Evolutionary conservation across 352 stramenopile species (phyloP), one percentile per base, ranked within the genome.

Genomic region (Phytophthora fragariae): DNA sequence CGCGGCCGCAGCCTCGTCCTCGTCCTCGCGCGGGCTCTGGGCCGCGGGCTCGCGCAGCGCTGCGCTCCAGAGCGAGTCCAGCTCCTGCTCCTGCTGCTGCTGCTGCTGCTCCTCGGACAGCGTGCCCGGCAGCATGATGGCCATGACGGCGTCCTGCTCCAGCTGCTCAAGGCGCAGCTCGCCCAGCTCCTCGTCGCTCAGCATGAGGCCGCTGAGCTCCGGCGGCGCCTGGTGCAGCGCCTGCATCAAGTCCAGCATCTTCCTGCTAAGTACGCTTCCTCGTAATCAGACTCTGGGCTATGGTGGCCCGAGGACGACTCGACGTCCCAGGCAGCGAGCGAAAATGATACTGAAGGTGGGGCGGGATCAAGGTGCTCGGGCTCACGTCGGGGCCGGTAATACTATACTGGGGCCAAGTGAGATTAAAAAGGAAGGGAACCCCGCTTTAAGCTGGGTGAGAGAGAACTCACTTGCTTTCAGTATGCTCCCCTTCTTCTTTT

Each of bases 181-280:
- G 52, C 64, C 69, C 44, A 81, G 69, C 31, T 71, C 66, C 35
- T 71, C 70, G 62, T 81, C 70, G 47, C 60, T 71, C 39, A 81
- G 59, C 62, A 77, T 65, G 47, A 81, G 57, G 1, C 70, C 53
- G 53, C 65, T 56, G 11, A 81, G 72, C 61, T 81, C 74, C 33
- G 47, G 21, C 46, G 35, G 35, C 35, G 35, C 35, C 35, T 15
- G 35, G 35, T 66, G 60, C 54, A 78, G 66, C 50, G 66, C 68
- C 29, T 75, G 70, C 70, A 78, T 73, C 24, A 81, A 59, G 58
- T 81, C 75, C 27, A 81, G 54, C 75, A 81, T 81, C 15, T 24
- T 29, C 39, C 41, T 29, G 39, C 35, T 68, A 67, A 72, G 57
- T 76, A 53, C 64, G 57, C 21, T 27, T 27, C 24, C 24, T 27